phyloP scores from a whole-genome alignment of 2,329 filamentous ascomycete species.

The Coniochaeta pulveracea region DNA sequence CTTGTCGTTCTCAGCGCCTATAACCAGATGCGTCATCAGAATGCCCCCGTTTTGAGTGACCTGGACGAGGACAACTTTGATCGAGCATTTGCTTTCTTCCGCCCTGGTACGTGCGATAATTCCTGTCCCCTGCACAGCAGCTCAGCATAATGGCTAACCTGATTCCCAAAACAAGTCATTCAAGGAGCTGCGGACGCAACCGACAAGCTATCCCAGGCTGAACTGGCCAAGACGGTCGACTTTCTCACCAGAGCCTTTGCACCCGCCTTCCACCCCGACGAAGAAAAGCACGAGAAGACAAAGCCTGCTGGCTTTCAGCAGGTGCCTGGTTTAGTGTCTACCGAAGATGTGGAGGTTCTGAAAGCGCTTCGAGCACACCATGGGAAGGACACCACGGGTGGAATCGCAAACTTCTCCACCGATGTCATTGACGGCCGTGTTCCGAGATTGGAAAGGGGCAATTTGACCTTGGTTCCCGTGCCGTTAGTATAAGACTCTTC shows the following conservation, averaged over 20 bases:
- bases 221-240: constrained; percentile 20
- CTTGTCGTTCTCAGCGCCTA: constrained; percentile 25
- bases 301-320: constrained; percentile 12
- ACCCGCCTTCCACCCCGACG: constrained; percentile 5
- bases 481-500: no score
- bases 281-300: constrained; percentile 9
- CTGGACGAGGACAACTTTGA: constrained; percentile 30
- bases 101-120: constrained; percentile 21
- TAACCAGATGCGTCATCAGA: constrained; percentile 26
- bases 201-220: constrained; percentile 16
- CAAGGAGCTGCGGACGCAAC: constrained; percentile 21
- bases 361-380: constrained; percentile 14
- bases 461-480: constrained; percentile 13
- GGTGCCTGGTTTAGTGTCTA: no score
- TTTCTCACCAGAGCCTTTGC: constrained; percentile 20
- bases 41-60: constrained; percentile 27
- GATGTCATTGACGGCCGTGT: constrained; percentile 17
- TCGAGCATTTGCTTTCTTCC: constrained; percentile 27
- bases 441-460: constrained; percentile 14
- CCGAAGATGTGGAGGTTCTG: constrained; percentile 16
- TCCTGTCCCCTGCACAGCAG: neutral
- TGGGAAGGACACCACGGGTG: constrained; percentile 17
- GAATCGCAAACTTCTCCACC: constrained; percentile 19
- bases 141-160: neutral
- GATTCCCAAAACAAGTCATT: no score